phyloP scores from a whole-genome alignment of 139 green algal species.

The Pseudopediastrum boryanum region DNA sequence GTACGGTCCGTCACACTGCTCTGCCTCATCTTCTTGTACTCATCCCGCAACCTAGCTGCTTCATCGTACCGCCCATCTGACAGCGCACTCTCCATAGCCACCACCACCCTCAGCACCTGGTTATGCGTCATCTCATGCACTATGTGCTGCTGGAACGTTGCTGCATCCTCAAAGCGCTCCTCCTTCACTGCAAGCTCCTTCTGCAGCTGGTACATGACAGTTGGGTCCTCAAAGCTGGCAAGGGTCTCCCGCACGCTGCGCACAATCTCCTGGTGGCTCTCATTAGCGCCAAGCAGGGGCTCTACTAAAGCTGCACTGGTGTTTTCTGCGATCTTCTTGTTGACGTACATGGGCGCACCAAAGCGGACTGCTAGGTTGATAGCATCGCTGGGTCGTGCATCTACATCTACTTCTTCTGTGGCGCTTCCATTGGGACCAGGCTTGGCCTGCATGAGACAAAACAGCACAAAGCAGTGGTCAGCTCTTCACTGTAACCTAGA shows the following conservation, averaged over 20 bases:
- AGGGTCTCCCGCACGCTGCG: conserved; percentile 69
- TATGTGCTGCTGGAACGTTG: conserved; percentile 30
- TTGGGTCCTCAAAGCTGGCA: conserved; percentile 75
- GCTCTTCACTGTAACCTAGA: no score
- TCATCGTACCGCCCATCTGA: conserved; percentile 59
- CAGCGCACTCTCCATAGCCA: conserved; percentile 63
- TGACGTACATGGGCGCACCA: conserved; percentile 77
- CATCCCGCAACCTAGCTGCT: conserved; percentile 49
- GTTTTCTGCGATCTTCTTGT: conserved; percentile 55
- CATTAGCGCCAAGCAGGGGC: background rate
- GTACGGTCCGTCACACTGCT: no score
- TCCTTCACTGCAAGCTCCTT: conserved; percentile 81
- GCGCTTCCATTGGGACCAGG: no score
- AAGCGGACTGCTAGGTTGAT: conserved; percentile 89
- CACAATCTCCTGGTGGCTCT: conserved; percentile 2
- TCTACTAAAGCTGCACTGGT: background rate
- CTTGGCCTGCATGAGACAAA: no score
- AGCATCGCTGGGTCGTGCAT: conserved; percentile 76
- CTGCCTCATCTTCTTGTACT: conserved; percentile 45
- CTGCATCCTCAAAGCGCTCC: conserved; percentile 82
- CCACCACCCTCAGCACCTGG: conserved; percentile 51
- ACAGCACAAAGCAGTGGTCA: no score
- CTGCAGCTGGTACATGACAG: conserved; percentile 75
- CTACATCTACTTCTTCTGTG: conserved; percentile 67
- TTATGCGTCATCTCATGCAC: conserved; percentile 43